Percentiles rank a stretch among this genome's conserved stretches.
These are phyloP conservation scores for Agaricales sp. DNA, from an alignment of 1,284 basidiomycete genomes.

Conservation along the genomic window DNA sequence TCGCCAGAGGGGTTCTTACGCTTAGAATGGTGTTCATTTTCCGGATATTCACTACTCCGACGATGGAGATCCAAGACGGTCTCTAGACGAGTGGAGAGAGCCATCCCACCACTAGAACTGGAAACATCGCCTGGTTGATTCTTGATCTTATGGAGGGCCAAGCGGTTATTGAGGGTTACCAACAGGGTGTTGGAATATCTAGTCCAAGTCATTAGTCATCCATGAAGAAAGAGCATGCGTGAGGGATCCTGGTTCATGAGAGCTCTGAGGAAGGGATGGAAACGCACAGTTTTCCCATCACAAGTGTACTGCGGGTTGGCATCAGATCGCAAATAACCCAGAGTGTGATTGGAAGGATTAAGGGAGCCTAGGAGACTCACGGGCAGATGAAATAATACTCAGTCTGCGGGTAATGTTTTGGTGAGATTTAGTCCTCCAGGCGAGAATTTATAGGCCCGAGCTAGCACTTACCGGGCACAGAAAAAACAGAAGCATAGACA, in stretches of 20 bases:
- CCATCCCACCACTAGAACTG: too few species aligned
- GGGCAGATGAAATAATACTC: not conserved
- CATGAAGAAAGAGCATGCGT: not conserved
- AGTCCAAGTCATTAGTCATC: too few species aligned
- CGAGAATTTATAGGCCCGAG: not conserved
- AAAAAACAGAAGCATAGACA: not conserved
- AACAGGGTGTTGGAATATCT: not conserved
- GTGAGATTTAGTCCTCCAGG: too few species aligned
- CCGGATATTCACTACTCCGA: too few species aligned
- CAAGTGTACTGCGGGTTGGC: not conserved
- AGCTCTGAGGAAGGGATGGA: not conserved
- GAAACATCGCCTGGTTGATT: too few species aligned
- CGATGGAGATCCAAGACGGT: too few species aligned
- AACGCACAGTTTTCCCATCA: constrained; percentile 1
- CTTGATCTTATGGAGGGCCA: not conserved
- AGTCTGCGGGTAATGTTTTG: not conserved
- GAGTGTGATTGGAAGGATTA: too few species aligned
- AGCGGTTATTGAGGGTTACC: not conserved
- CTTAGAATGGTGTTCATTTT: too few species aligned
- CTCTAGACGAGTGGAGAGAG: too few species aligned
- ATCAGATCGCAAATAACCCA: not conserved
- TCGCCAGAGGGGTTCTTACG: too few species aligned
- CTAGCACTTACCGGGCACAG: not conserved
- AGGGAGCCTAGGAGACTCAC: not conserved
- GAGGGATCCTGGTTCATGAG: not conserved